Conservation (phyloP, 176 grass and related monocot species). For the Ampelocalamus luodianensis region DNA sequence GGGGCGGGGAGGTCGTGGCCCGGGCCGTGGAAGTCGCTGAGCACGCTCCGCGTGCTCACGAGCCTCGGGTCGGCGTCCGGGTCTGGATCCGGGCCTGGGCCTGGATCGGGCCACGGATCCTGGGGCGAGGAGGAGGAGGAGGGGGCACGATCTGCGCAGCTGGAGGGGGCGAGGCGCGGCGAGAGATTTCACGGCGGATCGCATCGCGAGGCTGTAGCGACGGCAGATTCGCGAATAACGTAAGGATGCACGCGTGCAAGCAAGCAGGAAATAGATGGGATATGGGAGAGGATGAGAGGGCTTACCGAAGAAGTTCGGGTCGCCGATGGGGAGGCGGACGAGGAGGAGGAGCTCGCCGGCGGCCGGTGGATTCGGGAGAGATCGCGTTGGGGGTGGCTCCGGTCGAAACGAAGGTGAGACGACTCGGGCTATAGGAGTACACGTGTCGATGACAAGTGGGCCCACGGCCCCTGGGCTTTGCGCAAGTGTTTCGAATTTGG, state of each 20-base stretch:
- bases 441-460: background rate
- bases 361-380: constrained; percentile 39
- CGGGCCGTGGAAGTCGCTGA: constrained; percentile 82
- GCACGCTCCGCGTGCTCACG: constrained; percentile 65
- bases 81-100: background rate
- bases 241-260: constrained; percentile 25
- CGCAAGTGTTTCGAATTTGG: background rate
- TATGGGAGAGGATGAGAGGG: background rate
- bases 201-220: constrained; percentile 41
- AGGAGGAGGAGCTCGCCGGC: constrained; percentile 40
- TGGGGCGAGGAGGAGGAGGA: constrained; percentile 1
- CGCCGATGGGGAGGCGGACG: constrained; percentile 28
- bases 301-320: constrained; percentile 45
- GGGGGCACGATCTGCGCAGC: background rate
- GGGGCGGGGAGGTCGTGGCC: constrained; percentile 69
- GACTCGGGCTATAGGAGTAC: background rate
- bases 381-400: constrained; percentile 9
- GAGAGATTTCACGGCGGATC: constrained; percentile 33
- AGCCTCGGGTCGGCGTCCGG: constrained; percentile 32
- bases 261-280: background rate
- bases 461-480: background rate
- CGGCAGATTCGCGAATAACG: constrained; percentile 46
- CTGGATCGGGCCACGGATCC: constrained; percentile 34
- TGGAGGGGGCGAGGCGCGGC: background rate
- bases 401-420: background rate